A percentile compares a stretch with the other conserved stretches of the same genome.
These are phyloP conservation scores for Selaginella moellendorffii DNA, from an alignment of 75 land plant species.

Conservation along the genomic window DNA sequence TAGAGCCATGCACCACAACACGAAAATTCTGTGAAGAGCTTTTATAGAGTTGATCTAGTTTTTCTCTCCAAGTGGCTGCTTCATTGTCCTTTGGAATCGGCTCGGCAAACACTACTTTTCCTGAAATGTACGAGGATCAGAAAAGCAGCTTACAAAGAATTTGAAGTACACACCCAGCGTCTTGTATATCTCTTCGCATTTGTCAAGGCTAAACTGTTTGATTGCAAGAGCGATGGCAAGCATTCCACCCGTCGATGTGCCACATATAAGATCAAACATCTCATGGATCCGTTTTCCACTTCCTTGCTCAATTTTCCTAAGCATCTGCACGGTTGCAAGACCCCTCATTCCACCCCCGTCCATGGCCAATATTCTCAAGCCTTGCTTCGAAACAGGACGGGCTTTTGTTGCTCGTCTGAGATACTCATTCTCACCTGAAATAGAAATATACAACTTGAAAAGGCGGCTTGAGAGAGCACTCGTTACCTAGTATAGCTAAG, in stretches of 20 bases:
- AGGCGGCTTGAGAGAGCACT: too few relatives aligned
- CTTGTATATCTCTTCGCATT: conserved; percentile 95
- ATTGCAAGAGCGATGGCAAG: conserved; percentile 92
- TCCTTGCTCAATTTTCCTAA: conserved; percentile 76
- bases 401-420: conserved; percentile 72
- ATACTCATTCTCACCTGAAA: conserved; percentile 82
- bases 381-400: conserved; percentile 62
- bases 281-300: conserved; percentile 93
- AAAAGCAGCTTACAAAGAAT: not conserved
- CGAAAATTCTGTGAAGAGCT: conserved; percentile 96
- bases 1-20: conserved; percentile 97
- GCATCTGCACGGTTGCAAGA: conserved; percentile 87
- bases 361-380: conserved; percentile 87
- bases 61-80: conserved; percentile 98
- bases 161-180: conserved; percentile 43
- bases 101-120: conserved; percentile 91
- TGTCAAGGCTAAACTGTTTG: conserved; percentile 63
- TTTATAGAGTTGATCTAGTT: conserved; percentile 89
- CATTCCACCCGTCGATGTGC: conserved; percentile 99
- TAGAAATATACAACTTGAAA: not conserved
- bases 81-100: conserved; percentile 89
- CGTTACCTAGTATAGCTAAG: conserved; percentile 74
- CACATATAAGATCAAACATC: conserved; percentile 97
- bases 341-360: conserved; percentile 99
- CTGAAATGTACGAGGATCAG: conserved; percentile 17